phyloP scores from a whole-genome alignment of 2,329 filamentous ascomycete genomes.

The Boeremia lycopersici region DNA sequence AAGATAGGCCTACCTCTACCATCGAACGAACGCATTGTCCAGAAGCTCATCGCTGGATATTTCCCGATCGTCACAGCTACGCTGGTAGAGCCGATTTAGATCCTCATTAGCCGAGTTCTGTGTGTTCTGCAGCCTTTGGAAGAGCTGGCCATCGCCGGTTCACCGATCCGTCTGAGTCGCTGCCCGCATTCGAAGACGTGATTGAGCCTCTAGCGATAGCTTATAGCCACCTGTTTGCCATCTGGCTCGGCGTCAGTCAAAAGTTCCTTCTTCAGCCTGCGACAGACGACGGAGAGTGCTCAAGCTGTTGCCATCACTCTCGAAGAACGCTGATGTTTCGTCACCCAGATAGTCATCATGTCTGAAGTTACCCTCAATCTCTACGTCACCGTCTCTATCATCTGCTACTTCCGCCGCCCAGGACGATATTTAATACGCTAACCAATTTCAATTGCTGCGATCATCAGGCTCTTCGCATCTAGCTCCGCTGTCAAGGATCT shows the following conservation, averaged over 20 bases:
- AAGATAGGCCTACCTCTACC: no score
- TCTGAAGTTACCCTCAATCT: conserved; percentile 50
- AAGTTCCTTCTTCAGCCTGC: conserved; percentile 42
- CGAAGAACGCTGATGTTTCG: conserved; percentile 58
- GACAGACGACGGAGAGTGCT: no score
- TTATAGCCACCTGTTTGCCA: conserved; percentile 51
- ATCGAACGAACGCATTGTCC: no score
- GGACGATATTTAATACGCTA: conserved; percentile 55
- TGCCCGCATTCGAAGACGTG: conserved; percentile 42
- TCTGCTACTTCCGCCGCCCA: conserved; percentile 52
- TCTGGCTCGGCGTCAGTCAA: conserved; percentile 52
- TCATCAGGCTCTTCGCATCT: conserved; percentile 55
- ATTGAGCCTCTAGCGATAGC: conserved; percentile 28
- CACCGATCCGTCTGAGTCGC: conserved; percentile 41
- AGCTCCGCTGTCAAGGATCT: conserved; percentile 51
- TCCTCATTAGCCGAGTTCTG: conserved; percentile 59
- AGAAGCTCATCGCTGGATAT: no score
- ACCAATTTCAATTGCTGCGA: conserved; percentile 55
- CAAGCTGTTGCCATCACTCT: no score
- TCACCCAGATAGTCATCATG: conserved; percentile 52
- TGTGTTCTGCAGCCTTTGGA: conserved; percentile 63
- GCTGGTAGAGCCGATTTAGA: conserved; percentile 62
- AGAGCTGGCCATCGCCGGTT: conserved; percentile 54
- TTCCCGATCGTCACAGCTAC: no score
- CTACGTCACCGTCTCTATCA: conserved; percentile 50